Percentiles rank a stretch among this genome's conserved stretches.
Evolutionary conservation across 169 alveolate species (phyloP).

Genomic region (Amoebophrya sp.): DNA sequence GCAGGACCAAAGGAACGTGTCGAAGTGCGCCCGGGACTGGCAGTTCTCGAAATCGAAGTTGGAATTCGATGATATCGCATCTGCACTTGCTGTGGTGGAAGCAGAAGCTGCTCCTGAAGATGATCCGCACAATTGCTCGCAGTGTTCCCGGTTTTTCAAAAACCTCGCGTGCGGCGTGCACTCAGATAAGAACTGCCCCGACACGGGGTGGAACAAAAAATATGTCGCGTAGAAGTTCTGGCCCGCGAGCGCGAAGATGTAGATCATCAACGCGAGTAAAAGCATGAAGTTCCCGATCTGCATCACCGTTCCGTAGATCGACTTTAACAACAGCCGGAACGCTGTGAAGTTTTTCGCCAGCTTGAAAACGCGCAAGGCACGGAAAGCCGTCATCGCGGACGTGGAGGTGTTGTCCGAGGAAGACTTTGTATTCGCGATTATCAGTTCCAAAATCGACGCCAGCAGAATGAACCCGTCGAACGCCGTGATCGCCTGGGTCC

Average conservation of each 20-base stretch:
- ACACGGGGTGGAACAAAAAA: slow-evolving; percentile 11
- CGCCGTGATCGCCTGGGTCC: slow-evolving; percentile 14
- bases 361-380: slow-evolving; percentile 55
- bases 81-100: no score
- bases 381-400: slow-evolving; percentile 50
- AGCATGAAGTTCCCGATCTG: slow-evolving; percentile 51
- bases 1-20: slow-evolving; percentile 57
- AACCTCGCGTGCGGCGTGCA: not conserved
- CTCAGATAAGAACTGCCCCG: not conserved
- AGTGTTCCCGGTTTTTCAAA: not conserved
- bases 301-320: slow-evolving; percentile 38
- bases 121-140: not conserved
- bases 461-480: slow-evolving; percentile 37
- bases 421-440: no score
- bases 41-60: not conserved
- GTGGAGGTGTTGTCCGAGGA: not conserved
- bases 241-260: slow-evolving; percentile 51
- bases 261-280: slow-evolving; percentile 48
- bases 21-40: slow-evolving; percentile 45
- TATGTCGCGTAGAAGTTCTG: slow-evolving; percentile 49
- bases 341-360: slow-evolving; percentile 47
- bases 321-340: slow-evolving; percentile 38
- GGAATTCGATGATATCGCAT: no score
- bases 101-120: no score
- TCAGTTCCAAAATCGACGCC: slow-evolving; percentile 21